phyloP scores from a whole-genome alignment of 2,329 filamentous ascomycete species.

The Penicillium palitans region DNA sequence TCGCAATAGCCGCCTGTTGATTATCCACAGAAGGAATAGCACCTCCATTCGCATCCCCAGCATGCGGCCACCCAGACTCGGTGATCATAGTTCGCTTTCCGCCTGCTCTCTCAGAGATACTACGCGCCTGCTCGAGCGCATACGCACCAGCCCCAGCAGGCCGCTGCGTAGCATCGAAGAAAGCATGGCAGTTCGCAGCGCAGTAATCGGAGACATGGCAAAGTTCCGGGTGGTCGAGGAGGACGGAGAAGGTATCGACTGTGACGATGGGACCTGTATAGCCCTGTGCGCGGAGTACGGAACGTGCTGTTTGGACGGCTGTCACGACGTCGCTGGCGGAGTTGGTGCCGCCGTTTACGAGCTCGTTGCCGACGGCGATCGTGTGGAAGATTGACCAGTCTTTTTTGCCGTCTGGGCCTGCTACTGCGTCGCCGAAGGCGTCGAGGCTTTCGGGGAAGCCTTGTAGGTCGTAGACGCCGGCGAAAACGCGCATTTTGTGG shows the following conservation, averaged over 20 bases:
- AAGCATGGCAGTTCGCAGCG: constrained; percentile 79
- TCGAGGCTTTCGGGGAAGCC: constrained; percentile 59
- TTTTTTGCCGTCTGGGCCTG: constrained; percentile 34
- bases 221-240: constrained; percentile 65
- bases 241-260: constrained; percentile 74
- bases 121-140: constrained; percentile 57
- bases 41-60: constrained; percentile 63
- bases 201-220: constrained; percentile 75
- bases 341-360: constrained; percentile 65
- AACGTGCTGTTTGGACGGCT: constrained; percentile 60
- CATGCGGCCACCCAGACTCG: constrained; percentile 80
- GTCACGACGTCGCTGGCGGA: constrained; percentile 55
- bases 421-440: constrained; percentile 60
- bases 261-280: constrained; percentile 74
- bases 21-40: constrained; percentile 70
- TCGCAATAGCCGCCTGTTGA: constrained; percentile 65
- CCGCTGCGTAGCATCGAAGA: constrained; percentile 68
- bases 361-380: constrained; percentile 77
- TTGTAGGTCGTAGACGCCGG: constrained; percentile 69
- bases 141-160: constrained; percentile 67
- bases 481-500: constrained; percentile 69
- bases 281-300: constrained; percentile 59
- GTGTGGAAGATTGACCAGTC: constrained; percentile 71
- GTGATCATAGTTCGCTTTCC: constrained; percentile 70
- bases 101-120: constrained; percentile 49